Base-by-base conservation (phyloP, 2,329 filamentous ascomycete genomes). In the Xylaria sp. region DNA sequence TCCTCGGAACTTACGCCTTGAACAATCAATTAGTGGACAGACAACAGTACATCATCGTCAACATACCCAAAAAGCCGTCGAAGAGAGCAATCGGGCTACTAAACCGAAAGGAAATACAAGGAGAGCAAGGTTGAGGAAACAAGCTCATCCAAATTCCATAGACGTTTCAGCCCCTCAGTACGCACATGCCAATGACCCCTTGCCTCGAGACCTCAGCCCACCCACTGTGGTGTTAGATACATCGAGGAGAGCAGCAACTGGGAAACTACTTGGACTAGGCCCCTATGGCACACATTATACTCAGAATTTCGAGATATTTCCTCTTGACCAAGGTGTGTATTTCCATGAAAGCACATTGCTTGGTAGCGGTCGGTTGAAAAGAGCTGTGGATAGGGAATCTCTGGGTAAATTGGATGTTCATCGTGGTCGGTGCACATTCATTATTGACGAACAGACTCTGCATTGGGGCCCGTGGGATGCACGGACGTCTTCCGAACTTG, bases 221-320 rank as follows among this genome's bases (percentile, higher is more conserved):
- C 26, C 74, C 36, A 72, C 77, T 7, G 71, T 72, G 3, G 72
- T 70, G 6, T 66, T 73, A 3, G 65, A 73, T 15, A 54, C 62
- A 4, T 64, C 74, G 3, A 67, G 71, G 42, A 71, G 69, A 10
- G 67, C 72, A 58, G 70, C 71, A n/a, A 67, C 70, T 5, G 73
- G 75, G 51, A 86, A 83, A 69, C 75, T 90, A n/a, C 72, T 76
- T 11, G 87, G 88, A 0, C 79, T 91, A 7, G 87, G 86, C 0
- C 86, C 87, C 0, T 89, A 88, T 74, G 89, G 89, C 0, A 88
- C 86, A 1, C 82, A 84, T 28, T 91, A 90, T 74, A 86, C 88
- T 0, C 83, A 86, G 40, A 85, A 91, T 73, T 91, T 91, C 69
- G 88, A 90, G 54, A 77, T 88, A 4, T 89, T 89, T 62, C 88